These are phyloP conservation scores for Penicillium nordicum DNA, from an alignment of 2,329 filamentous ascomycete genomes.

Conservation along the genomic window DNA sequence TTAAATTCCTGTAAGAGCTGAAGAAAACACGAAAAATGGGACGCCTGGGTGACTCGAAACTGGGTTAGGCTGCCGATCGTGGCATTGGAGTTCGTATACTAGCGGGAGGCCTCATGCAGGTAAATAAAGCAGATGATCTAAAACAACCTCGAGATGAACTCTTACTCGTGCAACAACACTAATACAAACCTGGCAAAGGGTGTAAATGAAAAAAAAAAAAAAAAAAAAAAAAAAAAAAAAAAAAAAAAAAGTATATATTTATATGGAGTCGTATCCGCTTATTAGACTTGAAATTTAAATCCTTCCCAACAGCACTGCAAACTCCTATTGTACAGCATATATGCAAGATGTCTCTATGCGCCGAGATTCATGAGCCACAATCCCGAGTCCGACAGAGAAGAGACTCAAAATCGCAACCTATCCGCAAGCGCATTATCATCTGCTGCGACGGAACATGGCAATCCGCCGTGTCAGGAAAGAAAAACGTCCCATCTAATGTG, in stretches of 20 bases:
- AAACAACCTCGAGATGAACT: neutral
- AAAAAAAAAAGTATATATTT: neutral
- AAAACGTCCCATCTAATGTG: slow-evolving; percentile 31
- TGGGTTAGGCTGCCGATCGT: neutral
- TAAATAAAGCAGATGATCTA: neutral
- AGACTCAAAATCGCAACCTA: slow-evolving; percentile 5
- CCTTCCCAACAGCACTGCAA: neutral
- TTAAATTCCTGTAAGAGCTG: neutral
- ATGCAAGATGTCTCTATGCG: slow-evolving; percentile 1
- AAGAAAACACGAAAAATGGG: neutral
- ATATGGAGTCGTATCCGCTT: neutral
- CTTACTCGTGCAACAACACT: neutral
- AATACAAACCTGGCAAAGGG: too few species aligned
- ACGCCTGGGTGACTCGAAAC: neutral
- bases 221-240: too few species aligned
- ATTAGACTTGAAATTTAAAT: neutral
- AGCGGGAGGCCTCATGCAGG: neutral
- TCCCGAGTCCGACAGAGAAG: neutral
- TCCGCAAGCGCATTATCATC: slow-evolving; percentile 31
- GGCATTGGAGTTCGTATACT: neutral
- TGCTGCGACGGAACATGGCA: slow-evolving; percentile 37
- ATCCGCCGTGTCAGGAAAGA: slow-evolving; percentile 29
- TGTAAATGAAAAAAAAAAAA: neutral
- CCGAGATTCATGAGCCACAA: neutral
- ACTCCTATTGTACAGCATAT: neutral